Base-by-base conservation (phyloP, 2,329 filamentous ascomycete species). In the Calonectria naviculata region DNA sequence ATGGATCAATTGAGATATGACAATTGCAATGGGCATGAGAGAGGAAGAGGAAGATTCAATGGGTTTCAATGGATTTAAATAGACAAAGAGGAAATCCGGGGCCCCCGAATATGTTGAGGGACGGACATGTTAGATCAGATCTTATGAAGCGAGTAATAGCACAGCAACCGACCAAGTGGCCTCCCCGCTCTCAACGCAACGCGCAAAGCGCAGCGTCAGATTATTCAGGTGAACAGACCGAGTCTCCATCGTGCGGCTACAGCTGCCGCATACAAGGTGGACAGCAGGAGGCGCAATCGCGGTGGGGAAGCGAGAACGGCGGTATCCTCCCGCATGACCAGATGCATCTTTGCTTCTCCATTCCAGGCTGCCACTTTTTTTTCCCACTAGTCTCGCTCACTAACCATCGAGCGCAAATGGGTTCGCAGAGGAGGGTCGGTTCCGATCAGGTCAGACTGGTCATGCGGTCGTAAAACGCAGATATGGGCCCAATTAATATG, bases 161-260 rank as follows among this genome's bases (percentile, higher is more conserved):
- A 19, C n/a, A 61, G 24, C 26, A 42, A 19, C 56, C 19, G 38
- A 29, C 52, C 52, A 58, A 34, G 26, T 6, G 49, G 15, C 21
- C 54, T n/a, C 68, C 64, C 64, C 68, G 63, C 68, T 63, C 68
- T 56, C 68, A 47, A 47, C 56, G 68, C 56, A 62, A 67, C 68
- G 52, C 46, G 36, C 9, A 36, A 58, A n/a, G 12, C 29, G 49
- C 12, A 13, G 46, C 47, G 58, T 56, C 31, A 29, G 52, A 62
- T 64, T 29, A 65, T 66, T 71, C 73, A 29, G 52, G 62, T 64
- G 42, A 28, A 49, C 3, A 6, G 61, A 34, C 46, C 21, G 31
- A 38, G 71, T 61, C 73, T 74, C 71, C 60, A 70, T 72, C 67
- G 21, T 68, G 65, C 72, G 72, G 74, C 63, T 76, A 34, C 42